phyloP scores from a whole-genome alignment of 208 protist genomes.

The Trypanosoma boissoni region DNA sequence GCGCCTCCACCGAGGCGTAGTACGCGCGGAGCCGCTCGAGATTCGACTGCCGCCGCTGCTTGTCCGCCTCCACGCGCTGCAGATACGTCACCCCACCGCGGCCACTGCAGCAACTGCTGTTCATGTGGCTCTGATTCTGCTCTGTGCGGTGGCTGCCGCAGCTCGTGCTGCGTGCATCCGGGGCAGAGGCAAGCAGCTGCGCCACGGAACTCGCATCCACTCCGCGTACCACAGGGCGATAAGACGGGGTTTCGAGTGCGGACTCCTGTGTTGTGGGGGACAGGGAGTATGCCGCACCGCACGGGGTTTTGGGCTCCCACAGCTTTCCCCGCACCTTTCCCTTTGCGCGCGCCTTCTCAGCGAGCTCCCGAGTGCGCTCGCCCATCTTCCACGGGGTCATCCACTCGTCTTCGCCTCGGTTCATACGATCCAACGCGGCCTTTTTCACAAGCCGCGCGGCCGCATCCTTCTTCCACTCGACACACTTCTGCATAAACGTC shows the following conservation, averaged over 20 bases:
- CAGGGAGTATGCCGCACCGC: too few species aligned
- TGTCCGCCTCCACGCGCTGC: slow-evolving; percentile 28
- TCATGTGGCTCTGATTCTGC: not conserved
- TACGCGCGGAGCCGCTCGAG: slow-evolving; percentile 17
- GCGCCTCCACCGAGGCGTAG: slow-evolving; percentile 5
- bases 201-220: not conserved
- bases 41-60: slow-evolving; percentile 26
- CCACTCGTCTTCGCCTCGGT: slow-evolving; percentile 15
- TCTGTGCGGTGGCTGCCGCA: not conserved
- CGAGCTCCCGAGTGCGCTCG: slow-evolving; percentile 8
- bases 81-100: slow-evolving; percentile 35
- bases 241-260: slow-evolving; percentile 9
- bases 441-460: slow-evolving; percentile 30
- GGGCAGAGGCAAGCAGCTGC: not conserved
- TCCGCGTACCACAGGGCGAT: slow-evolving; percentile 9
- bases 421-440: slow-evolving; percentile 26
- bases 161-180: not conserved
- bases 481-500: slow-evolving; percentile 57
- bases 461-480: slow-evolving; percentile 51
- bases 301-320: slow-evolving; percentile 16
- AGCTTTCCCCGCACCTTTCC: slow-evolving; percentile 4
- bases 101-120: not conserved
- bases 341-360: slow-evolving; percentile 6
- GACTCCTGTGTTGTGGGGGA: not conserved
- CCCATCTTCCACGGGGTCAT: slow-evolving; percentile 21